These are phyloP conservation scores for Orychophragmus violaceus DNA, from an alignment of 345 rosid species.

Conservation along the genomic window DNA sequence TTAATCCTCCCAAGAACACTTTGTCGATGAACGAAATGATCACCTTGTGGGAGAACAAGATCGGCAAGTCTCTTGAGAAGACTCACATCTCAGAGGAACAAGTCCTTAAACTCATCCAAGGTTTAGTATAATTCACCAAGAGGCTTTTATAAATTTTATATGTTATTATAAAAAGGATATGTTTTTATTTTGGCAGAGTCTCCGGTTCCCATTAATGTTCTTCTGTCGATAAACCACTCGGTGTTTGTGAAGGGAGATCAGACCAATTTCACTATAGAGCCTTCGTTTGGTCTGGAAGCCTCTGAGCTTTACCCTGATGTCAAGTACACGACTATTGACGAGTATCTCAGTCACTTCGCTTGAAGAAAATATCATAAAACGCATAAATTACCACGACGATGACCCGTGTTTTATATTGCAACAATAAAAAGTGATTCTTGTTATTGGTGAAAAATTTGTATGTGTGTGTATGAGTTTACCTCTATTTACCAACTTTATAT, in stretches of 20 bases:
- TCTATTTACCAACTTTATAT: too few species aligned
- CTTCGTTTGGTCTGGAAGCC: constrained; percentile 70
- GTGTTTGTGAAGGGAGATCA: constrained; percentile 64
- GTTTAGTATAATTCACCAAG: constrained; percentile 17
- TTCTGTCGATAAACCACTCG: constrained; percentile 48
- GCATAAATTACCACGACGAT: neutral
- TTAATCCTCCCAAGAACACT: constrained; percentile 51
- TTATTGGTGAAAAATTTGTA: too few species aligned
- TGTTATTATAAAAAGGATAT: neutral
- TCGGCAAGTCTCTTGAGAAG: constrained; percentile 55
- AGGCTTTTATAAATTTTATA: neutral
- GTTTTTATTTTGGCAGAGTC: constrained; percentile 38
- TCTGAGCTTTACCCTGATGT: constrained; percentile 79
- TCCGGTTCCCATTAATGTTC: constrained; percentile 41
- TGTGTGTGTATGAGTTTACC: too few species aligned
- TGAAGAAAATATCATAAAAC: constrained; percentile 14
- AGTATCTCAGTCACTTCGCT: constrained; percentile 46
- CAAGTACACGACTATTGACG: constrained; percentile 63
- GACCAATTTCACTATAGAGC: constrained; percentile 56
- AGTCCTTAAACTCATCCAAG: constrained; percentile 49
- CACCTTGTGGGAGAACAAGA: constrained; percentile 60
- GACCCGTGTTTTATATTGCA: neutral
- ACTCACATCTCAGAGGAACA: constrained; percentile 46
- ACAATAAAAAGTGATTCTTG: neutral
- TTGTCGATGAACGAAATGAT: constrained; percentile 55